Evolutionary conservation across 164 flowering plant species (phyloP).

Genomic region (Nymphaea thermarum): DNA sequence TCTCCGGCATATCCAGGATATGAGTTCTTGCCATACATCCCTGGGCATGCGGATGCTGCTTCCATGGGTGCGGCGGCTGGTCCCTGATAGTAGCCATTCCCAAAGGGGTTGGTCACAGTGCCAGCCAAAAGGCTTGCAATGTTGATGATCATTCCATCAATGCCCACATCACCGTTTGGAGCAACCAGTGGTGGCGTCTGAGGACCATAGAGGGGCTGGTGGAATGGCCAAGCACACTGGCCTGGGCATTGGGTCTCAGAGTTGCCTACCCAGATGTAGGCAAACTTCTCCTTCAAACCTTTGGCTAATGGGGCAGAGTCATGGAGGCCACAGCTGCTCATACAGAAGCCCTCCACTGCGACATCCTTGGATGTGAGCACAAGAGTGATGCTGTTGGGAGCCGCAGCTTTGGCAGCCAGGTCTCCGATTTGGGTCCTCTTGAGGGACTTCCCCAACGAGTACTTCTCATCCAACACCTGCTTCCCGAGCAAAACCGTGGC

Average conservation of each 20-base stretch:
- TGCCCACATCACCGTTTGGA: constrained; percentile 78
- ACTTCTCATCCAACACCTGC: constrained; percentile 21
- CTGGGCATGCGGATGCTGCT: constrained; percentile 76
- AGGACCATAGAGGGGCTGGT: constrained; percentile 74
- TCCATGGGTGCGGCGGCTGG: constrained; percentile 58
- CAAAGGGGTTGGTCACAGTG: constrained; percentile 69
- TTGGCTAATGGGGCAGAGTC: constrained; percentile 9
- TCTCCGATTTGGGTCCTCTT: constrained; percentile 15
- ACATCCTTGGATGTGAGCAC: constrained; percentile 35
- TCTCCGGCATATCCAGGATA: constrained; percentile 77
- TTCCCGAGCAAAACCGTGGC: constrained; percentile 1
- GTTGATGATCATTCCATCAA: constrained; percentile 78
- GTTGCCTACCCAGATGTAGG: constrained; percentile 47
- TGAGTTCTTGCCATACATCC: constrained; percentile 57
- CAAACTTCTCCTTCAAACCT: constrained; percentile 1
- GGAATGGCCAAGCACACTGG: constrained; percentile 62
- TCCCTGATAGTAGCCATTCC: constrained; percentile 63
- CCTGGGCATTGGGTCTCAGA: constrained; percentile 48
- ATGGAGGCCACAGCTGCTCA: constrained; percentile 36
- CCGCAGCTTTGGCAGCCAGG: constrained; percentile 13
- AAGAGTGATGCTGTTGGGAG: constrained; percentile 10
- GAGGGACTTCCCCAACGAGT: constrained; percentile 25
- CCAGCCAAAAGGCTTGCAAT: constrained; percentile 67
- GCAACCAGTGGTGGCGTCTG: constrained; percentile 64
- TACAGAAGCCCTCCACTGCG: constrained; percentile 33